phyloP scores from a whole-genome alignment of 257 asterid species.

The Capsicum baccatum region DNA sequence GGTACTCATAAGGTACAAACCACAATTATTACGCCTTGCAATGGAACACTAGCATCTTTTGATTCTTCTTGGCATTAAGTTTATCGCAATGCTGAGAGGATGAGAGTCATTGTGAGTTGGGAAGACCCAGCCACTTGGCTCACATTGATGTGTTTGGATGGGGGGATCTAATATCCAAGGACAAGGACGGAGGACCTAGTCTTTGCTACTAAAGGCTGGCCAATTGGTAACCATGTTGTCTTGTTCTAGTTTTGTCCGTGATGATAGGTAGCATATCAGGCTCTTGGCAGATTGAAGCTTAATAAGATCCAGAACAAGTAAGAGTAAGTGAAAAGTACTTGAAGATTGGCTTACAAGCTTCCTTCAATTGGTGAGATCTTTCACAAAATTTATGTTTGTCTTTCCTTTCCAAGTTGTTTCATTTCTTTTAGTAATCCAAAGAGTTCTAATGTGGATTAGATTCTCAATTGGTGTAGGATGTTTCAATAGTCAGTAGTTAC shows the following conservation, averaged over 20 bases:
- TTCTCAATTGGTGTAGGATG: not conserved
- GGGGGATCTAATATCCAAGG: not conserved
- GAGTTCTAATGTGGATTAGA: not conserved
- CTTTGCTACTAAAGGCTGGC: conserved; percentile 1
- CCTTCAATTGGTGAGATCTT: not conserved
- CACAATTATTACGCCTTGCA: not conserved
- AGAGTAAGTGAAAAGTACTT: not conserved
- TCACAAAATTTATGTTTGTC: not conserved
- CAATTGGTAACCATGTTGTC: not conserved
- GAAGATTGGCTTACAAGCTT: not conserved
- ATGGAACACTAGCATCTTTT: not conserved
- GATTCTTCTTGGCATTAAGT: not conserved
- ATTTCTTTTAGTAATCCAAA: not conserved
- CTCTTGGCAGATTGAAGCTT: not conserved
- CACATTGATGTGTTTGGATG: not conserved
- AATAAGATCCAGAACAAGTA: not conserved
- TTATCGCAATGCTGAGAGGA: not conserved
- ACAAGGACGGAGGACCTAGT: not conserved
- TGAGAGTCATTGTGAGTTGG: not conserved
- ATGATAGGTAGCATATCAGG: conserved; percentile 14
- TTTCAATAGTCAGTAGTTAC: not conserved
- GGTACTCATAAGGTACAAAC: conserved; percentile 6
- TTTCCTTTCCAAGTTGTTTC: not conserved
- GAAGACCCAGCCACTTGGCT: not conserved
- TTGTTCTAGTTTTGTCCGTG: conserved; percentile 5